Evolutionary conservation across 257 asterid species (phyloP).

Genomic region (Orobanche coerulescens): DNA sequence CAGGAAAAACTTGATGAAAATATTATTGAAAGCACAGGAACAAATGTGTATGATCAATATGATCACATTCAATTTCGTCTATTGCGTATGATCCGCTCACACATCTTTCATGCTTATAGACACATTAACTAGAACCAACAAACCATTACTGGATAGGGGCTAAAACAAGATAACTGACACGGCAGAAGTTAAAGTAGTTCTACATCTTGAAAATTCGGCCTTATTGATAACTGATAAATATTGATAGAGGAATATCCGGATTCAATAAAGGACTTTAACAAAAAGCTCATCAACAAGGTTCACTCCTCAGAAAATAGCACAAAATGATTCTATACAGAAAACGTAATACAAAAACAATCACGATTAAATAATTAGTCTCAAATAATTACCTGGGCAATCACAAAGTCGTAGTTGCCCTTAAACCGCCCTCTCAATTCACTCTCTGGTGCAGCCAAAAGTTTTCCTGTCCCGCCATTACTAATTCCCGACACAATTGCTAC

Average conservation of each 20-base stretch:
- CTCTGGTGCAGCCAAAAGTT: slow-evolving; percentile 61
- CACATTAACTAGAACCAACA: background rate
- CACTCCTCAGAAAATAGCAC: background rate
- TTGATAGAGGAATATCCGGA: background rate
- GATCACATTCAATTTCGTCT: background rate
- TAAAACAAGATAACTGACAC: slow-evolving; percentile 1
- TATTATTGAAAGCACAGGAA: background rate
- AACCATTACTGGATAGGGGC: background rate
- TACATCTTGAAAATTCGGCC: slow-evolving; percentile 4
- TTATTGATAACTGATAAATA: too few relatives aligned
- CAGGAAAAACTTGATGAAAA: background rate
- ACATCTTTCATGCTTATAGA: background rate
- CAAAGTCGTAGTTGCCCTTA: slow-evolving; percentile 74
- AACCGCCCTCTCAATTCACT: slow-evolving; percentile 60
- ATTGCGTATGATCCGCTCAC: background rate
- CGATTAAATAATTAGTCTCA: background rate
- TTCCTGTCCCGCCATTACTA: slow-evolving; percentile 53
- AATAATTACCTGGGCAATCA: slow-evolving; percentile 63
- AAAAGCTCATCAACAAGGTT: background rate
- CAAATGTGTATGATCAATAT: background rate
- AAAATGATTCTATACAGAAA: background rate
- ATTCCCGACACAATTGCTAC: slow-evolving; percentile 86
- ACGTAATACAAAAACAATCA: background rate
- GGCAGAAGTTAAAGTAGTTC: background rate
- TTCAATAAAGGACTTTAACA: slow-evolving; percentile 3